These are phyloP conservation scores for Acanthamoeba quina DNA, from an alignment of 208 protist genomes.

Conservation along the genomic window DNA sequence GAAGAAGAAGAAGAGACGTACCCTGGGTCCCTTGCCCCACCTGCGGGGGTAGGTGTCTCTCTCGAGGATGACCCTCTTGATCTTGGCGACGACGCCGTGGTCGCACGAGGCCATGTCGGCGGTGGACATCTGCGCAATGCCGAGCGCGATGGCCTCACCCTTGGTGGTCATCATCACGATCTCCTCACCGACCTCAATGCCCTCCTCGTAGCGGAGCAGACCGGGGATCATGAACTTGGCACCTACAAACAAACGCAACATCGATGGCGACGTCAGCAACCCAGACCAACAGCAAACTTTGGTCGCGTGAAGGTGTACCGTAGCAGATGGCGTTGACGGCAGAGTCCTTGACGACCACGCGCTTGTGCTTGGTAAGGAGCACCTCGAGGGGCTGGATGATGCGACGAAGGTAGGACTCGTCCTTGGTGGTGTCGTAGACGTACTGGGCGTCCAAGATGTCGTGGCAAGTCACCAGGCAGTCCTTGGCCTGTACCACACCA, in stretches of 20 bases:
- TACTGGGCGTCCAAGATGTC: slow-evolving; percentile 99
- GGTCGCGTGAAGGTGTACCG: too few relatives aligned
- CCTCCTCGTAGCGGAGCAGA: slow-evolving; percentile 97
- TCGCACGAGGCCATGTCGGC: slow-evolving; percentile 97
- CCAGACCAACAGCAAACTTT: too few relatives aligned
- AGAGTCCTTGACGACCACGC: slow-evolving; percentile 99
- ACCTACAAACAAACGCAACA: neutral
- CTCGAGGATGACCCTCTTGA: slow-evolving; percentile 99
- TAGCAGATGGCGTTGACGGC: slow-evolving; percentile 99
- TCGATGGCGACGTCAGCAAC: slow-evolving; percentile 89
- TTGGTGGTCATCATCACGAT: slow-evolving; percentile 99
- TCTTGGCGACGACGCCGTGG: slow-evolving; percentile 96
- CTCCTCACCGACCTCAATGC: slow-evolving; percentile 97
- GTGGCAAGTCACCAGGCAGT: slow-evolving; percentile 99
- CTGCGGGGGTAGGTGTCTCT: slow-evolving; percentile 98
- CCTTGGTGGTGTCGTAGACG: slow-evolving; percentile 97
- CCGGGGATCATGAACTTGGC: slow-evolving; percentile 99
- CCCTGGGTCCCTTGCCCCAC: slow-evolving; percentile 97
- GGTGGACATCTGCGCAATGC: slow-evolving; percentile 98
- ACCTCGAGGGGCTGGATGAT: slow-evolving; percentile 98
- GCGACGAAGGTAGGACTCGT: slow-evolving; percentile 97
- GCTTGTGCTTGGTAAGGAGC: slow-evolving; percentile 98
- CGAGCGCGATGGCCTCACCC: slow-evolving; percentile 99
- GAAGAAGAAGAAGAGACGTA: too few relatives aligned
- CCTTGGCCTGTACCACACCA: slow-evolving; percentile 66